phyloP scores from a whole-genome alignment of 768 basidiomycete genomes.

The Gyrodon lividus region DNA sequence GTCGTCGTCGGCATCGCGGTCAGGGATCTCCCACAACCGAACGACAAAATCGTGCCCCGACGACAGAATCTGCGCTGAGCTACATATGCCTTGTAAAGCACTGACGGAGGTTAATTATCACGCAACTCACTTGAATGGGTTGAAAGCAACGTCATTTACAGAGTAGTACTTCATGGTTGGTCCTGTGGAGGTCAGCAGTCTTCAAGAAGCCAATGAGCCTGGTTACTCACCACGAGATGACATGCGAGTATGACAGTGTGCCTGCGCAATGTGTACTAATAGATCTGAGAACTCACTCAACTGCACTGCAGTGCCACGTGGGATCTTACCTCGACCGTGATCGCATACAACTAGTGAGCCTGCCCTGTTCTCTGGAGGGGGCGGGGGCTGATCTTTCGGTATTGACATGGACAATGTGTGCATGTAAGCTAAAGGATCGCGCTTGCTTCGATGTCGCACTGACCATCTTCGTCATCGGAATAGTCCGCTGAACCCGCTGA shows the following conservation, averaged over 20 bases:
- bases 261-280: slow-evolving; percentile 18
- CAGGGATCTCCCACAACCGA: slow-evolving; percentile 40
- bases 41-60: slow-evolving; percentile 47
- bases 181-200: slow-evolving; percentile 6
- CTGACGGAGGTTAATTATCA: neutral
- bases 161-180: slow-evolving; percentile 46
- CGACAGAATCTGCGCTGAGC: slow-evolving; percentile 42
- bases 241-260: slow-evolving; percentile 18
- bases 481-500: slow-evolving; percentile 44
- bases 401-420: neutral
- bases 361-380: slow-evolving; percentile 45
- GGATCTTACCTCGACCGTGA: slow-evolving; percentile 26
- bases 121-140: slow-evolving; percentile 44
- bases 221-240: slow-evolving; percentile 18
- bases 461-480: slow-evolving; percentile 24
- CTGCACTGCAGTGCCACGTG: neutral
- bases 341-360: slow-evolving; percentile 48
- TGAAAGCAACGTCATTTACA: slow-evolving; percentile 55
- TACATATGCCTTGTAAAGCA: slow-evolving; percentile 20
- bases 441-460: slow-evolving; percentile 18
- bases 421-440: slow-evolving; percentile 10
- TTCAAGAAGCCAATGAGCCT: neutral
- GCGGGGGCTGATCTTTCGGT: slow-evolving; percentile 21
- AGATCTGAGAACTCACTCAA: slow-evolving; percentile 1
- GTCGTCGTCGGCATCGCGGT: slow-evolving; percentile 18